Base-by-base conservation (phyloP, 257 asterid genomes). In the Primulina tabacum region DNA sequence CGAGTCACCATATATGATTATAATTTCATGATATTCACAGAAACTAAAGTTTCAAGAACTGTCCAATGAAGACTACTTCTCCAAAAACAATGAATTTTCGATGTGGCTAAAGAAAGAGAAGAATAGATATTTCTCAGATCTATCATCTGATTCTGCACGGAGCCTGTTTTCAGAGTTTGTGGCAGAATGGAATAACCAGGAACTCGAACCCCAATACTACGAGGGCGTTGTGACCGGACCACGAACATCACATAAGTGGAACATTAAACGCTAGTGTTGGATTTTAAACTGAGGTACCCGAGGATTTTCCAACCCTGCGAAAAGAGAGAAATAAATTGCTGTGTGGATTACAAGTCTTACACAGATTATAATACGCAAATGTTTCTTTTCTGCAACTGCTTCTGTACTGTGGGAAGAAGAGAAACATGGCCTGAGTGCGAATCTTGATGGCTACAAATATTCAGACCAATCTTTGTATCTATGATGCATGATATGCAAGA, bases 21-120 rank as follows among this genome's bases (percentile, higher is more conserved):
- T 34, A 34, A 34, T 6, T 1, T 34, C 38, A 7, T 34, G 8
- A 34, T 34, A 30, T 20, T 65, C 69, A 52, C 87, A 89, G 98
- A 89, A 81, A 62, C 60, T 79, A 67, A 77, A 86, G 30, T n/a
- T 85, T 67, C 84, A 86, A 64, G 96, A 89, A 66, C 67, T 93
- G 70, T 83, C 96, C 8, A 78, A 65, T 21, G 94, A 86, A 8
- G 99, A 93, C 71, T 93, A 93, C 83, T 93, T 93, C 85, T 82
- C 92, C 61, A 93, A 86, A 90, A 93, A 85, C 79, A 89, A 87
- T 35, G 99, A 93, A 71, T 93, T 93, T 71, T 81, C 99, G 2
- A 80, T 78, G 65, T 93, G 99, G 99, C 92, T 93, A 18, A 93
- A 89, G 71, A 88, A 89, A 63, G 95, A 89, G 88, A 90, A 71